Conservation (phyloP, 2,329 filamentous ascomycete genomes). For the Stemphylium beticola region DNA sequence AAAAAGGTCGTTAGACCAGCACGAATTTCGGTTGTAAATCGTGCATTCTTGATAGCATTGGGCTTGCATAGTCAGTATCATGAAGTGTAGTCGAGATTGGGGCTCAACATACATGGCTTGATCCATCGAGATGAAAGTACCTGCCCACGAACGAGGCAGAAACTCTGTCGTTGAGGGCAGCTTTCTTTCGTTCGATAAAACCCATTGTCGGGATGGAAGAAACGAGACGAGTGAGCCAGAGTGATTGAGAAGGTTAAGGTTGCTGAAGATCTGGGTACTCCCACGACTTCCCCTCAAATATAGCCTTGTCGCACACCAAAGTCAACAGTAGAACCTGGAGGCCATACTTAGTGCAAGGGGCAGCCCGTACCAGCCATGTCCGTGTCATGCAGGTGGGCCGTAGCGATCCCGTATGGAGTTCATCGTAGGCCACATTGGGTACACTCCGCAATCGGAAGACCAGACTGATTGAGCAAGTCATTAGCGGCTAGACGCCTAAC, state of each 20-base stretch:
- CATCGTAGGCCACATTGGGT: not conserved
- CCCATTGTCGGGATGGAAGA: slow-evolving; percentile 15
- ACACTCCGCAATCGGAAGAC: not conserved
- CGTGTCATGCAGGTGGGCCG: slow-evolving; percentile 14
- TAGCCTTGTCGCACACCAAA: not conserved
- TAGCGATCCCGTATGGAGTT: not conserved
- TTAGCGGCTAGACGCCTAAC: not conserved
- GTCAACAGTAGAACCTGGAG: not conserved
- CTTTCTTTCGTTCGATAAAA: slow-evolving; percentile 27
- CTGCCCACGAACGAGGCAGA: slow-evolving; percentile 43
- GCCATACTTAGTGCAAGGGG: slow-evolving; percentile 1
- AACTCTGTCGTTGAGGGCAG: slow-evolving; percentile 39
- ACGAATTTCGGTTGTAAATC: slow-evolving; percentile 83
- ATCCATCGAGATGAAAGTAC: slow-evolving; percentile 78
- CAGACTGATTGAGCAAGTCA: not conserved
- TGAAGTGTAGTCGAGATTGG: not conserved
- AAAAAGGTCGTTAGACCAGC: slow-evolving; percentile 77
- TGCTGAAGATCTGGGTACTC: not conserved
- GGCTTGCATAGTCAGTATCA: slow-evolving; percentile 54
- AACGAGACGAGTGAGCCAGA: not conserved
- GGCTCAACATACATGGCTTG: slow-evolving; percentile 72
- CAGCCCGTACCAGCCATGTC: not conserved
- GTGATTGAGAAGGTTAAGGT: not conserved
- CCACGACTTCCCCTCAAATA: slow-evolving; percentile 5
- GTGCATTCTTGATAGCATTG: slow-evolving; percentile 73